Evolutionary conservation across 257 asterid species (phyloP), one percentile per base, ranked within the genome.

Genomic region (Fraxinus cuspidata): DNA sequence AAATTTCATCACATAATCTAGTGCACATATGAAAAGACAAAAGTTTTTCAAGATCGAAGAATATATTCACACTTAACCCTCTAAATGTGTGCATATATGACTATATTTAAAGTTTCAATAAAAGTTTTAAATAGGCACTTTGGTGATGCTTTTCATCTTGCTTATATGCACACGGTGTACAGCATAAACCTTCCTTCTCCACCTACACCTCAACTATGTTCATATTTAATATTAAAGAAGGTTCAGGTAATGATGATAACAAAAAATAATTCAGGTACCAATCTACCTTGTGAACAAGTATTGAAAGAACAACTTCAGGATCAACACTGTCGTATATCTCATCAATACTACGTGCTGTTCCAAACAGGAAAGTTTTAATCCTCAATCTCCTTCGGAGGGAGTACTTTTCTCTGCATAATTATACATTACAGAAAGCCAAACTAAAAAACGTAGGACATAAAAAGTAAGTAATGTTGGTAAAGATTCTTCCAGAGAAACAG

Each of bases 241-340:
- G 77, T 44, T 72, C 66, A 31, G 44, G 21, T 44, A 69, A 77
- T 38, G 72, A 77, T 60, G 38, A 71, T 32, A 58, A 51, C 11
- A 73, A 78, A 3, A 60, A 37, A 34, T 31, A 78, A 38, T 56
- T 73, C 85, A 74, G 49, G 80, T 67, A 77, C 74, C 67, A 67
- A 64, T 47, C 76, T 86, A 92, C 99, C 99, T 96, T 97, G 68
- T 96, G 99, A 83, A 90, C 91, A 74, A 93, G 97, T 80, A 96
- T 84, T 80, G 92, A 87, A 58, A 96, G 96, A 80, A 96, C 90
- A 85, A 93, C 99, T 84, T 93, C 97, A 79, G 97, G 88, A 89
- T 96, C 98, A 83, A 90, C 97, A 77, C 79, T 86, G 74, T 96
- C 99, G 85, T 96, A 96, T 74, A 93, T 85, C 80, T 93, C 99